These are phyloP conservation scores for Aphanomyces astaci DNA, from an alignment of 352 stramenopile genomes.

Conservation along the genomic window DNA sequence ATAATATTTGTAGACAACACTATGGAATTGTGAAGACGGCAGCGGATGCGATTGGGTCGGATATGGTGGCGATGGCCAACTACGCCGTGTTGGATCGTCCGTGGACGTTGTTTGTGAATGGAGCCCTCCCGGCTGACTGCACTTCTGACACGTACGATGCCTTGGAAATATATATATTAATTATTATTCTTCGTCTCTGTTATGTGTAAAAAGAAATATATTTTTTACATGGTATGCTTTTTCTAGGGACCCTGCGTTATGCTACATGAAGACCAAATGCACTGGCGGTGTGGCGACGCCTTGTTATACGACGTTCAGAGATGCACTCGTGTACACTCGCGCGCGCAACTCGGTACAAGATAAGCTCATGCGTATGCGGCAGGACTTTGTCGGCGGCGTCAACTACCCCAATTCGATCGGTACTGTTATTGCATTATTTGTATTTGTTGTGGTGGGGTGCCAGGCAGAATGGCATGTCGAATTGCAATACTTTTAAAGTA, in stretches of 20 bases:
- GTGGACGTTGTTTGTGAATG: constrained; percentile 45
- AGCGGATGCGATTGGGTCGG: constrained; percentile 30
- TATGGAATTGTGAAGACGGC: not conserved
- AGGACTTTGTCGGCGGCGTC: constrained; percentile 59
- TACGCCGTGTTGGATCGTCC: constrained; percentile 53
- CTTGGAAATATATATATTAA: constrained; percentile 18
- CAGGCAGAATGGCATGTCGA: too few relatives aligned
- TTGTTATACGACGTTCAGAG: constrained; percentile 44
- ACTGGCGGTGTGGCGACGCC: not conserved
- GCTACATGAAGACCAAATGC: constrained; percentile 63
- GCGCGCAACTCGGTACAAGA: constrained; percentile 46
- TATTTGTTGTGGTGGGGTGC: too few relatives aligned
- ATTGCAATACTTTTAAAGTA: too few relatives aligned
- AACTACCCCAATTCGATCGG: constrained; percentile 44
- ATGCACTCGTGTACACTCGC: constrained; percentile 53
- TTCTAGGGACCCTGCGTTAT: constrained; percentile 33
- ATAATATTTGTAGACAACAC: not conserved
- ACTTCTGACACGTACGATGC: constrained; percentile 32
- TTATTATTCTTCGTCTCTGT: constrained; percentile 26
- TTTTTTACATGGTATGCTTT: not conserved
- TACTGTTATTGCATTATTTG: too few relatives aligned
- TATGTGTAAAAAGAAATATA: not conserved
- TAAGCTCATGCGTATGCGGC: constrained; percentile 64
- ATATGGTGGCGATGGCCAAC: constrained; percentile 41
- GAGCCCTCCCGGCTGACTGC: constrained; percentile 21